Evolutionary conservation across 1,139 yeast genomes (phyloP).

Genomic region (Taiozyma sp.): DNA sequence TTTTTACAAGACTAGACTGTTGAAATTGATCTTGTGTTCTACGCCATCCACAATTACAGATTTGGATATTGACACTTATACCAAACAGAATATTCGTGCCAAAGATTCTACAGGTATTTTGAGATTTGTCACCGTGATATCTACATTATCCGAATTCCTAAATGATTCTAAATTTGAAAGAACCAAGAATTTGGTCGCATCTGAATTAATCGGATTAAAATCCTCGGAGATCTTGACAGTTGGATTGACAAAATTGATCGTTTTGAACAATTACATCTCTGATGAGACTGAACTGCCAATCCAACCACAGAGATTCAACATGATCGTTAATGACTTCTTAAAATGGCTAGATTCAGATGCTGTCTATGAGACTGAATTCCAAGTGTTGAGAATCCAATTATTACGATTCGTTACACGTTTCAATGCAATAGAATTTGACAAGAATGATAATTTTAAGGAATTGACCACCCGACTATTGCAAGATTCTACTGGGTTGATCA

Average conservation of each 20-base stretch:
- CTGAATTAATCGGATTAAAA: conserved; percentile 58
- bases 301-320: conserved; percentile 55
- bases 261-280: conserved; percentile 46
- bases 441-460: conserved; percentile 18
- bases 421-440: conserved; percentile 14
- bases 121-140: conserved; percentile 35
- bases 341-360: conserved; percentile 59
- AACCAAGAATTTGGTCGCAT: conserved; percentile 56
- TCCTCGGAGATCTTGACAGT: conserved; percentile 34
- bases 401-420: conserved; percentile 40
- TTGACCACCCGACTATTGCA: conserved; percentile 34
- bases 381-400: conserved; percentile 46
- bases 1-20: conserved; percentile 26
- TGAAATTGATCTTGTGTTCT: conserved; percentile 24
- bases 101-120: conserved; percentile 28
- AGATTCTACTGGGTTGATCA: conserved; percentile 48
- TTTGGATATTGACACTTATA: conserved; percentile 30
- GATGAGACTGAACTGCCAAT: conserved; percentile 33
- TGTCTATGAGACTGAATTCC: conserved; percentile 54
- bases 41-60: conserved; percentile 20
- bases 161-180: conserved; percentile 39
- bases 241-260: conserved; percentile 44
- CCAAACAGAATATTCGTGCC: conserved; percentile 25
- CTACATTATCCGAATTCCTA: conserved; percentile 35
- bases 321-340: conserved; percentile 50